Conservation (phyloP, 2,329 filamentous ascomycete genomes). For the Apiospora kogelbergensis region DNA sequence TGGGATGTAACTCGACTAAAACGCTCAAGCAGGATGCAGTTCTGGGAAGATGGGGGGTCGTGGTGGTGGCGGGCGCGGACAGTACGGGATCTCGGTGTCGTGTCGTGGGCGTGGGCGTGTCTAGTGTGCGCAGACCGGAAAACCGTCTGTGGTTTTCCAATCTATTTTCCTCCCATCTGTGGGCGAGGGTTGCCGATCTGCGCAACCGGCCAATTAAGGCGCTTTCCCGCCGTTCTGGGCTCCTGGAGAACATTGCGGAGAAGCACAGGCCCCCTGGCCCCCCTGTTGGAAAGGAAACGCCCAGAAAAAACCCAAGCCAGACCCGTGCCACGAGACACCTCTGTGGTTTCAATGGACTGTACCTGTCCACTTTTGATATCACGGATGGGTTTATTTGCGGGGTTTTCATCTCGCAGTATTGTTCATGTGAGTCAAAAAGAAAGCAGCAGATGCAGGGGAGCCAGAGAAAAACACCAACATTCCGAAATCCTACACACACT, state of each 20-base stretch:
- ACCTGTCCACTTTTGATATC: conserved; percentile 4
- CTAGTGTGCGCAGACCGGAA: too few species aligned
- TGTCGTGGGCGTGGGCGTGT: too few species aligned
- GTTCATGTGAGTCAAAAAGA: conserved; percentile 4
- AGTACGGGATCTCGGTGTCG: not conserved
- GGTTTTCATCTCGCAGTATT: conserved; percentile 3
- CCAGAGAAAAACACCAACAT: not conserved
- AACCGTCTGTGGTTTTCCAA: not conserved
- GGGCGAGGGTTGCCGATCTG: not conserved
- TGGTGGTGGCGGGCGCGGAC: not conserved
- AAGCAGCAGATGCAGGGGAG: not conserved
- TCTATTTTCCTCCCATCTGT: not conserved
- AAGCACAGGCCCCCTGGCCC: not conserved
- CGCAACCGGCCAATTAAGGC: not conserved
- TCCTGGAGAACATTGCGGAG: conserved; percentile 8
- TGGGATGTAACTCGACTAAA: not conserved
- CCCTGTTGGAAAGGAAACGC: not conserved
- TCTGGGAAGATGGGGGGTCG: not conserved
- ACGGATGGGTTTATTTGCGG: not conserved
- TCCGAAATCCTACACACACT: not conserved
- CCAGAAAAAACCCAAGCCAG: conserved; percentile 2
- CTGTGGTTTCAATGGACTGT: not conserved
- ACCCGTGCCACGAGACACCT: conserved; percentile 2
- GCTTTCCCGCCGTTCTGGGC: conserved; percentile 2
- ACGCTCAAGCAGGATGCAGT: not conserved